Evolutionary conservation across 495 filamentous ascomycete species (phyloP).

Genomic region (Delitschia confertaspora): DNA sequence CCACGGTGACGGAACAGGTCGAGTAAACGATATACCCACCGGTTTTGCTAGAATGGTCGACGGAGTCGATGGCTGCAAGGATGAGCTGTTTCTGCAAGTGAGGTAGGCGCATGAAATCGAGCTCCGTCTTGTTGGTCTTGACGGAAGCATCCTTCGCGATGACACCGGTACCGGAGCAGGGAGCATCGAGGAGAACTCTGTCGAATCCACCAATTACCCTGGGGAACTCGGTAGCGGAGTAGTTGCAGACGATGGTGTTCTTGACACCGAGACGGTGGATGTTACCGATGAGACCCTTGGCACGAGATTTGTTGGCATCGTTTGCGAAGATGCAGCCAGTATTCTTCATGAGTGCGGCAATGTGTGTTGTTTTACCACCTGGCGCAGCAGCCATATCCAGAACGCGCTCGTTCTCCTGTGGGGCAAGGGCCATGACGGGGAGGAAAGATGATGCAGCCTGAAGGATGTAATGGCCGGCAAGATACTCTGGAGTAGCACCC

Average conservation of each 20-base stretch:
- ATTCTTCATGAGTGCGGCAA: conserved; percentile 96
- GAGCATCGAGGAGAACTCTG: conserved; percentile 68
- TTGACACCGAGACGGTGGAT: conserved; percentile 89
- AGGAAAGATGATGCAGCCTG: conserved; percentile 96
- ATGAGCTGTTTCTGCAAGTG: conserved; percentile 92
- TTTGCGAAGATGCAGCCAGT: conserved; percentile 94
- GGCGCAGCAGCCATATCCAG: conserved; percentile 97
- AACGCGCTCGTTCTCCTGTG: conserved; percentile 83
- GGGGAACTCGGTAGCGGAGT: conserved; percentile 87
- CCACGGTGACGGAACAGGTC: conserved; percentile 82
- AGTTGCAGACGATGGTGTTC: conserved; percentile 90
- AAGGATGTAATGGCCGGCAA: conserved; percentile 94
- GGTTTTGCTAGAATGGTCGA: conserved; percentile 74
- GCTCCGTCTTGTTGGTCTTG: conserved; percentile 94
- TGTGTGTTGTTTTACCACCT: conserved; percentile 94
- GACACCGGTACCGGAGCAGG: conserved; percentile 77
- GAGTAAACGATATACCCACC: conserved; percentile 94
- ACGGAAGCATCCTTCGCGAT: conserved; percentile 92
- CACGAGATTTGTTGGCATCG: conserved; percentile 83
- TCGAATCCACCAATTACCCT: conserved; percentile 93
- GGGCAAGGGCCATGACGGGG: conserved; percentile 92
- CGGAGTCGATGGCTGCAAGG: conserved; percentile 86
- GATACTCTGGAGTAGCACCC: conserved; percentile 96
- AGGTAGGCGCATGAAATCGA: conserved; percentile 83
- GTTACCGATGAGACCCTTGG: conserved; percentile 96